Evolutionary conservation across 2,329 filamentous ascomycete genomes (phyloP).

Genomic region (Helicocarpus griseus): DNA sequence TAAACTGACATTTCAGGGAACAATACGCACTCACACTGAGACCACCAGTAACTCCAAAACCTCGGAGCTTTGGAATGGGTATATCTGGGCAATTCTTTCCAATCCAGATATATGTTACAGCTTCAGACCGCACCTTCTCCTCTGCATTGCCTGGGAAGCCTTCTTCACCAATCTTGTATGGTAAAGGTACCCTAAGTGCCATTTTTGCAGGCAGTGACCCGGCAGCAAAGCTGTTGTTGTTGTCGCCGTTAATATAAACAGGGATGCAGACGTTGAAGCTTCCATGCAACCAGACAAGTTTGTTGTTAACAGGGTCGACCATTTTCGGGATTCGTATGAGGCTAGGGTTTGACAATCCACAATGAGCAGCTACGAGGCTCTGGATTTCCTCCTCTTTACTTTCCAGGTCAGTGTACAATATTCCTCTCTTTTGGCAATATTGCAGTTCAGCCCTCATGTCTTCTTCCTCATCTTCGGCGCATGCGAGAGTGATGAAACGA

Average conservation of each 20-base stretch:
- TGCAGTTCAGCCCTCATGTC: slow-evolving; percentile 10
- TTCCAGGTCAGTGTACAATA: slow-evolving; percentile 2
- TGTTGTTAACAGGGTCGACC: not conserved
- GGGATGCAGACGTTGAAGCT: slow-evolving; percentile 12
- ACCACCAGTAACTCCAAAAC: too few relatives aligned
- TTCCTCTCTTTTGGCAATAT: slow-evolving; percentile 2
- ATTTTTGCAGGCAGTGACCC: too few relatives aligned
- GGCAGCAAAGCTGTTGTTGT: too few relatives aligned
- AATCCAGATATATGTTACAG: too few relatives aligned
- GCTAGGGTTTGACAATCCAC: slow-evolving; percentile 5
- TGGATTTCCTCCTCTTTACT: slow-evolving; percentile 1
- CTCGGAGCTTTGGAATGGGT: too few relatives aligned
- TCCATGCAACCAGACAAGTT: slow-evolving; percentile 8
- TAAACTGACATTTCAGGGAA: too few relatives aligned
- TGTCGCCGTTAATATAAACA: slow-evolving; percentile 4
- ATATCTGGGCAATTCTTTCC: too few relatives aligned
- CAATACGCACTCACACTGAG: too few relatives aligned
- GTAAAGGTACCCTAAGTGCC: too few relatives aligned
- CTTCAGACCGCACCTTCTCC: too few relatives aligned
- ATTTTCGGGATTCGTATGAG: slow-evolving; percentile 4
- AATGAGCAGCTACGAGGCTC: slow-evolving; percentile 9
- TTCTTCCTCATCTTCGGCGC: slow-evolving; percentile 4
- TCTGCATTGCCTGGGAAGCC: too few relatives aligned
- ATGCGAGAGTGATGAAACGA: slow-evolving; percentile 6
- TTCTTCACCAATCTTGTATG: too few relatives aligned